Base-by-base conservation (phyloP, 2,329 filamentous ascomycete species). In the Aphanocladium album region DNA sequence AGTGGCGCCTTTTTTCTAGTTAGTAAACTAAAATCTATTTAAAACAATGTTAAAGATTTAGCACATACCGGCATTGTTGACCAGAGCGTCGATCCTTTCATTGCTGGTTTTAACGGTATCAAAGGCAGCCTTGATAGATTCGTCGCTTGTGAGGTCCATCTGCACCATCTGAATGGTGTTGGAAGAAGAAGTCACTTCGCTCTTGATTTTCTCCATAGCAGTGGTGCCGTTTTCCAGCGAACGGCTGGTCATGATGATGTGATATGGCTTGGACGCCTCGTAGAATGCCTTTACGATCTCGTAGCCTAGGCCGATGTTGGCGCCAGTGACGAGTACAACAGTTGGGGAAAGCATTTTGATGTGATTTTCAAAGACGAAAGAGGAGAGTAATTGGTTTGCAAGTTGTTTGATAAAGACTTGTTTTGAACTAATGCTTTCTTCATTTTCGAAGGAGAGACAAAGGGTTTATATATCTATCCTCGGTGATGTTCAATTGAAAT, bases 231-330 rank as follows among this genome's bases (percentile, higher is more conserved):
- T 85, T 3, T 75, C 72, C 0, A 79, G 14, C 2, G 73, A 77
- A 1, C 84, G 78, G 41, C 76, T 76, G 41, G 83, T 83, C n/a
- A 87, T 65, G 27, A 85, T 66, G 60, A 87, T 76, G 7, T 77
- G 73, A 68, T 85, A 85, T 5, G 76, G 30, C 5, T 50, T 50
- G 25, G 56, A 9, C 1, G 56, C 33, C 35, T 50, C 45, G 17
- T 50, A 56, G 19, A 56, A 46, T 3, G 53, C 30, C 27, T 56
- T 56, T 25, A 25, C 53, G 46, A 30, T 56, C 41, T 56, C 53
- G 27, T 46, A 56, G 27, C 53, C 53, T 5, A 56, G 8, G 53
- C 53, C 53, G 27, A 25, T 46, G 41, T 56, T 56, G 39, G 53
- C 53, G 12, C 53, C 53, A 8, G 41, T 56, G 27, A 56, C 53